Evolutionary conservation across 148 eudicot genomes (phyloP), one percentile per base, ranked within the genome.

Genomic region (Persicaria tinctoria): DNA sequence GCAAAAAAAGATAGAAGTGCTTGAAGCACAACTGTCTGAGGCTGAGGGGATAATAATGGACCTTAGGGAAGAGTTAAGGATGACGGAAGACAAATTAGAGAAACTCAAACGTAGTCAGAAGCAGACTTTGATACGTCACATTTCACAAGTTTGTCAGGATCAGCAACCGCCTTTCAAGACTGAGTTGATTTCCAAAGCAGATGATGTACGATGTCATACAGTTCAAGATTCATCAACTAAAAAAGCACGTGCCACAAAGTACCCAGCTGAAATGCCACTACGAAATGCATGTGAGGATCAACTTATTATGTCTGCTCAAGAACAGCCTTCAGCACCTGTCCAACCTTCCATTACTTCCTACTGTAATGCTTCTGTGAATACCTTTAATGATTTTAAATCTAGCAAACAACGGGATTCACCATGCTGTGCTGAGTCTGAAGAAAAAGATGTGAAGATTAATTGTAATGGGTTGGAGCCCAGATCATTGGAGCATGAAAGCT

Each of bases 11-110:
- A 80, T 85, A 64, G 83, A 85, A 68, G 92, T 86, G 85, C 83
- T 89, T 66, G 90, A 89, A 76, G 85, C 84, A 17, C 90, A 85
- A 74, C 90, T 89, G 44, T 64, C 80, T 80, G 93, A 87, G 82
- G 86, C 93, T 45, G 93, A 89, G 78, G 90, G 82, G 53, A 78
- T 81, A 51, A 83, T 85, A 74, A 32, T 85, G 63, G 90, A 89
- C 80, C 90, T 89, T 70, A 85, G 90, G 78, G 78, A 72, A 45
- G 88, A 89, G 75, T 76, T 87, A 57, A 76, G 49, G 55, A 78
- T 76, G 59, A 82, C 74, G 4, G 80, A 79, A 41, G 86, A 82
- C 17, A 69, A 81, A 75, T 76, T 84, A 68, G 86, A 82, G 53
- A 70, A 71, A 68, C 55, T 27, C 51, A 84, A 78, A 73, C 76